Evolutionary conservation across 768 basidiomycete genomes (phyloP), one percentile per base, ranked within the genome.

Genomic region (Leccinum disarticulatum): DNA sequence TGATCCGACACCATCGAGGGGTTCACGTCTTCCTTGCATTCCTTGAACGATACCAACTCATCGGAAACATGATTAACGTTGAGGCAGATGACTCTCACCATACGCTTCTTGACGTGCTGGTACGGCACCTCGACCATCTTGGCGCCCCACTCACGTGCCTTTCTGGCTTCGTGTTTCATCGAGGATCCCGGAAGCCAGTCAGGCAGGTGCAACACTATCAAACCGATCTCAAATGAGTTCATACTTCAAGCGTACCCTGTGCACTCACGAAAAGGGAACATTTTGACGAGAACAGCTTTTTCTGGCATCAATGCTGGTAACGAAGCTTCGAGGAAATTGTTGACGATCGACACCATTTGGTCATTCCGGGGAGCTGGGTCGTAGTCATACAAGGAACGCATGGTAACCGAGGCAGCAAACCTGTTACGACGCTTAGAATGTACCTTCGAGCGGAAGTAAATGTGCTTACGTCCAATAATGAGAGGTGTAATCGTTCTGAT

Each of bases 351-450:
- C 28, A 68, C 67, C 51, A 66, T 68, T 5, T 47, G 47, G 33
- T 68, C 67, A 28, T 60, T 41, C 6, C 6, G 52, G 14, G 60
- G 62, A 11, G 22, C 59, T 30, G 65, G 61, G 28, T 69, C 64
- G 7, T 69, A 69, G 60, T 60, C 70, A 27, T 66, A 63, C 47
- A 65, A 8, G 8, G 56, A 57, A 19, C 52, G 38, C 47, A 69
- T 59, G 4, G 68, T 62, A 41, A 79, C 74, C 64, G 74, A 56
- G 63, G 67, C 72, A 17, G 77, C 65, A 31, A 72, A 63, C 28
- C 77, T 77, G 27, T 15, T 30, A 10, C n/a, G 25, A 15, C 5
- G 15, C 5, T 54, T 9, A 60, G 52, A 28, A 51, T 52, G 33
- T 25, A 15, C 6, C 22, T 15, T 49, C 4, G 4, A 47, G 17